Conservation (phyloP, 2,329 filamentous ascomycete genomes). For the Chrysoporthe austroafricana region DNA sequence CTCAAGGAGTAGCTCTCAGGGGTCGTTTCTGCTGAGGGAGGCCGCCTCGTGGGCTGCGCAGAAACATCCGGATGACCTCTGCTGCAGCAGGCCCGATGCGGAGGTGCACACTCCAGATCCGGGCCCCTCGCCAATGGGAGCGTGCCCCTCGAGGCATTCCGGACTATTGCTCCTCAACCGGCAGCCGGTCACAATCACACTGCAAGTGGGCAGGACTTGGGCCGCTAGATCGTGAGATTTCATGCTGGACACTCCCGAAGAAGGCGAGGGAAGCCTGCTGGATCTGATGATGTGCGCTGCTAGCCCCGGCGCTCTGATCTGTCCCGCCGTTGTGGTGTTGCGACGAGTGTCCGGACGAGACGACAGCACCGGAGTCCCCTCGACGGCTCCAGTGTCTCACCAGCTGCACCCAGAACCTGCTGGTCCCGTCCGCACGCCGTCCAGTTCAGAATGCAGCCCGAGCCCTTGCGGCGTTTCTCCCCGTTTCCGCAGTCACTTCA, state of each 20-base stretch:
- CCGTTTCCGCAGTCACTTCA: neutral
- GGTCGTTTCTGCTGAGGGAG: constrained; percentile 6
- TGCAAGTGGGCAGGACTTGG: neutral
- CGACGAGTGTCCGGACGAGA: constrained; percentile 16
- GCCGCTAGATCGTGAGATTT: neutral
- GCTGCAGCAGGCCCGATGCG: neutral
- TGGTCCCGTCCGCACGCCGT: constrained; percentile 1
- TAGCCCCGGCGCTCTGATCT: constrained; percentile 1
- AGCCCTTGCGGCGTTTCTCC: neutral
- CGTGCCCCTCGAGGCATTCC: neutral
- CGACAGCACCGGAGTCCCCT: constrained; percentile 4
- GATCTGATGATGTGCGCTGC: neutral
- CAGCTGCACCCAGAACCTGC: constrained; percentile 8
- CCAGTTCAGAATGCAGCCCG: neutral
- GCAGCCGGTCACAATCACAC: constrained; percentile 6
- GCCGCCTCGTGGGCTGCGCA: neutral
- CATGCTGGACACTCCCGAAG: neutral
- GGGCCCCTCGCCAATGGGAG: neutral
- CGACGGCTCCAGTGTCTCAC: neutral
- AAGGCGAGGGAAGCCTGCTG: neutral
- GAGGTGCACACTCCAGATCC: neutral
- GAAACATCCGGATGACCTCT: neutral
- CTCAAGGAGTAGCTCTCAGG: constrained; percentile 18
- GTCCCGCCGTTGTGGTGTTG: constrained; percentile 6
- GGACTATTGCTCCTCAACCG: neutral